A percentile compares a stretch with the other conserved stretches of the same genome.
Evolutionary conservation across 768 basidiomycete genomes (phyloP).

Genomic region (Tulasnella sp.): DNA sequence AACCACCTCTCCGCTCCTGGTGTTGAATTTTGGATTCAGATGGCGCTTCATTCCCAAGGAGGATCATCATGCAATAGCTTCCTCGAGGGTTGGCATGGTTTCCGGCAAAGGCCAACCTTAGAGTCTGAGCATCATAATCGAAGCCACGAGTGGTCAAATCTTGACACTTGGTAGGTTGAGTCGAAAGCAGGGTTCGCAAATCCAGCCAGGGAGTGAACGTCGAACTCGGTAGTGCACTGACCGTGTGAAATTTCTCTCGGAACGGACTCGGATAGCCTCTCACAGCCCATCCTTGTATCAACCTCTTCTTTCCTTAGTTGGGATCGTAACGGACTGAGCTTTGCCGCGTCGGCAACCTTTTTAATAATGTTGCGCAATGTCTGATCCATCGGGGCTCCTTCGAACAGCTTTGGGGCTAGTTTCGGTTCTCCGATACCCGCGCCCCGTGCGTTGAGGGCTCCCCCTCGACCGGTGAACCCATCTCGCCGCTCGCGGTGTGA

Average conservation of each 20-base stretch:
- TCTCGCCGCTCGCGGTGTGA: no score
- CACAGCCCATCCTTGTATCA: no score
- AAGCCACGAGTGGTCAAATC: neutral
- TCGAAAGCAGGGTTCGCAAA: neutral
- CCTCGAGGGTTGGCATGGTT: slow-evolving; percentile 13
- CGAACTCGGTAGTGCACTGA: no score
- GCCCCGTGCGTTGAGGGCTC: no score
- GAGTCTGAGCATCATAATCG: slow-evolving; percentile 9
- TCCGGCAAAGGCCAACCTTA: neutral
- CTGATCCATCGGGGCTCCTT: neutral
- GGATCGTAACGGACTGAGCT: no score
- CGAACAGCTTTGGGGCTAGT: neutral
- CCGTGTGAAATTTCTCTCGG: no score
- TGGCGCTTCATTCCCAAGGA: no score
- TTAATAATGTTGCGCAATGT: neutral
- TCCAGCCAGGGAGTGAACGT: no score
- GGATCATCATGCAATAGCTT: slow-evolving; percentile 4
- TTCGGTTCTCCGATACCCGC: neutral
- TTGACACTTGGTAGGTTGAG: neutral
- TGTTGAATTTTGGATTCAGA: slow-evolving; percentile 3
- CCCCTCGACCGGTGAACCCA: no score
- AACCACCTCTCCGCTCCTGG: neutral
- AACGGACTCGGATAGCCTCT: no score
- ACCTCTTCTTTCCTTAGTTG: neutral
- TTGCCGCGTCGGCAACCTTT: no score